phyloP scores from a whole-genome alignment of 2,329 filamentous ascomycete species.

The Hyphodiscus sp. region DNA sequence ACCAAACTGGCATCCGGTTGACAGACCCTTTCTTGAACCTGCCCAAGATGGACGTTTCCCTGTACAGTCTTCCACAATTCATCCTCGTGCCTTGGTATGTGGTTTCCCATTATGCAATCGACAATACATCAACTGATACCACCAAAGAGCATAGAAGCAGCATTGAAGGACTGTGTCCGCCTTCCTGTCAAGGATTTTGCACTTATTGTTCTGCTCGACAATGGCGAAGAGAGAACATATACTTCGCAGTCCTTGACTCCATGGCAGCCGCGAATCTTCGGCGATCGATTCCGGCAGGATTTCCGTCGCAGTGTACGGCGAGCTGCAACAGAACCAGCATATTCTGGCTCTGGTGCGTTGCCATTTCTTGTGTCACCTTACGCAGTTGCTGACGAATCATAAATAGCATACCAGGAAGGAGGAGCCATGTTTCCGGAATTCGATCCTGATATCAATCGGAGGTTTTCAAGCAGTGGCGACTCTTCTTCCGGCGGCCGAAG shows the following conservation, averaged over 20 bases:
- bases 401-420: constrained; percentile 17
- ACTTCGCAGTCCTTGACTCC: constrained; percentile 17
- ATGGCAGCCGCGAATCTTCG: constrained; percentile 18
- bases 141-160: constrained; percentile 19
- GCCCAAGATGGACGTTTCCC: constrained; percentile 13
- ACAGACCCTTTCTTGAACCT: constrained; percentile 18
- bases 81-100: constrained; percentile 14
- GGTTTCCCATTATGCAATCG: neutral
- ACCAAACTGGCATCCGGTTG: constrained; percentile 12
- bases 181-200: constrained; percentile 23
- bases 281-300: constrained; percentile 7
- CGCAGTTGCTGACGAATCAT: neutral
- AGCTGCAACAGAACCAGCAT: constrained; percentile 6
- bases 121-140: neutral
- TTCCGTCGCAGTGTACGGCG: constrained; percentile 12
- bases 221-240: constrained; percentile 20
- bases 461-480: constrained; percentile 11
- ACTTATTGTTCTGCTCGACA: constrained; percentile 19
- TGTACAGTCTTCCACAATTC: neutral
- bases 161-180: constrained; percentile 20
- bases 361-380: neutral
- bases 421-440: constrained; percentile 17
- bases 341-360: constrained; percentile 5
- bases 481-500: constrained; percentile 13
- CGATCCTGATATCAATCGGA: constrained; percentile 15